These are phyloP conservation scores for Candida nitratophila DNA, from an alignment of 805 yeast species.

Conservation along the genomic window DNA sequence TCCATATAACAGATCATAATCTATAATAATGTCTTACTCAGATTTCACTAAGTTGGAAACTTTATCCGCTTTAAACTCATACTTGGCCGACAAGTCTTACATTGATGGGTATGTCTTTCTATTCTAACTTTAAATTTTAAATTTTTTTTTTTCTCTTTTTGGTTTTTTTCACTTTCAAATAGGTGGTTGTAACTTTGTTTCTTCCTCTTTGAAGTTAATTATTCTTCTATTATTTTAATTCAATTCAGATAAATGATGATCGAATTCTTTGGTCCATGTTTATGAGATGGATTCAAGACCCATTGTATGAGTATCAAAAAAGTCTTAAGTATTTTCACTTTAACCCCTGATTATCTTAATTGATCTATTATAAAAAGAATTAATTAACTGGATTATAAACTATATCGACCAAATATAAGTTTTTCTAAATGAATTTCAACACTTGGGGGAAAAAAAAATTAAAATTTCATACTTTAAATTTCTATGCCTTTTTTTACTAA, in stretches of 20 bases:
- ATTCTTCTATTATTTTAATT: background rate
- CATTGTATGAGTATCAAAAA: conserved; percentile 62
- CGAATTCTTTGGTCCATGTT: conserved; percentile 86
- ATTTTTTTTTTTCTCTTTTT: no score
- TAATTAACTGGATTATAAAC: no score
- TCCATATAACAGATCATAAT: conserved; percentile 7
- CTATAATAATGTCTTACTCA: conserved; percentile 55
- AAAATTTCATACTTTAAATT: no score
- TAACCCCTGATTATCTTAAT: background rate
- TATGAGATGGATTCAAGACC: conserved; percentile 95
- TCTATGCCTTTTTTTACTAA: no score
- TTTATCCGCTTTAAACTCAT: conserved; percentile 67
- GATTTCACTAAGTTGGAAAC: conserved; percentile 78
- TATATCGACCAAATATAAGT: no score
- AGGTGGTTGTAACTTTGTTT: background rate
- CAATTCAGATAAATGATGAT: conserved; percentile 46
- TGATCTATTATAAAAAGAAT: no score
- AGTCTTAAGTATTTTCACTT: background rate
- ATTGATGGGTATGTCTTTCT: conserved; percentile 80
- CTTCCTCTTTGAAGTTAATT: background rate
- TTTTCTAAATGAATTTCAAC: no score
- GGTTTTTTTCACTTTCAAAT: background rate
- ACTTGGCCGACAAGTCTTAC: conserved; percentile 91
- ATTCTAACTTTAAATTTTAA: background rate
- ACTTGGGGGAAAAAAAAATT: background rate